Evolutionary conservation across 139 green algal genomes (phyloP).

Genomic region (Picochlorum sp.): DNA sequence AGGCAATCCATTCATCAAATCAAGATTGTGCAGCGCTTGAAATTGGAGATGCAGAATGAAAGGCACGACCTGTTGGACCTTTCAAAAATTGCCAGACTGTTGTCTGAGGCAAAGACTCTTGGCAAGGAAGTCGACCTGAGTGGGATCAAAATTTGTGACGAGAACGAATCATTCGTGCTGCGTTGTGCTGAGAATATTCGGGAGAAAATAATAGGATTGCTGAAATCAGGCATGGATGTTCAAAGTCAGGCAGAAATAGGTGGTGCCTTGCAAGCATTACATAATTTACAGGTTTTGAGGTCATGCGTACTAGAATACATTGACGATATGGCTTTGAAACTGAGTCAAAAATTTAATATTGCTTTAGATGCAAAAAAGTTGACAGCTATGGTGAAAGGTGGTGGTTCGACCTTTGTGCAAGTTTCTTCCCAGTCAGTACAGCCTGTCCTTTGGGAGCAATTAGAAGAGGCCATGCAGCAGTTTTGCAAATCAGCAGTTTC

Average conservation of each 20-base stretch:
- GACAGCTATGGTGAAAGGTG: constrained; percentile 13
- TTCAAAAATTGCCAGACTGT: constrained; percentile 70
- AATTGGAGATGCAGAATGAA: constrained; percentile 3
- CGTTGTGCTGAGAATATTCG: constrained; percentile 27
- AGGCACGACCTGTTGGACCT: constrained; percentile 39
- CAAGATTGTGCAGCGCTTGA: constrained; percentile 40
- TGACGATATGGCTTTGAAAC: constrained; percentile 19
- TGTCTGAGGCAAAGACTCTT: constrained; percentile 51
- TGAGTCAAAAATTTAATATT: constrained; percentile 33
- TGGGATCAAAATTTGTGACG: constrained; percentile 39
- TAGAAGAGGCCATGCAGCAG: constrained; percentile 49
- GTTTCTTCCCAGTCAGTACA: constrained; percentile 8
- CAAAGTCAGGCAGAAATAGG: constrained; percentile 80
- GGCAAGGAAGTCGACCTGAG: constrained; percentile 42
- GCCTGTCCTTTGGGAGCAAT: constrained; percentile 47
- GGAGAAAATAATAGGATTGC: constrained; percentile 44
- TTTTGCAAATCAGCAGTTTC: constrained; percentile 33
- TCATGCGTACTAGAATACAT: constrained; percentile 35
- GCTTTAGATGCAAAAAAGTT: constrained; percentile 59
- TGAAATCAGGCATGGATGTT: constrained; percentile 60
- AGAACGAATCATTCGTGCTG: constrained; percentile 48
- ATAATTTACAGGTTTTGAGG: constrained; percentile 72
- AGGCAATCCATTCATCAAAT: constrained; percentile 52
- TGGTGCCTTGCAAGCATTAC: constrained; percentile 78
- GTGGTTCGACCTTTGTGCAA: background rate